Evolutionary conservation across 2,329 filamentous ascomycete species (phyloP).

Genomic region (Pyricularia pennisetigena): DNA sequence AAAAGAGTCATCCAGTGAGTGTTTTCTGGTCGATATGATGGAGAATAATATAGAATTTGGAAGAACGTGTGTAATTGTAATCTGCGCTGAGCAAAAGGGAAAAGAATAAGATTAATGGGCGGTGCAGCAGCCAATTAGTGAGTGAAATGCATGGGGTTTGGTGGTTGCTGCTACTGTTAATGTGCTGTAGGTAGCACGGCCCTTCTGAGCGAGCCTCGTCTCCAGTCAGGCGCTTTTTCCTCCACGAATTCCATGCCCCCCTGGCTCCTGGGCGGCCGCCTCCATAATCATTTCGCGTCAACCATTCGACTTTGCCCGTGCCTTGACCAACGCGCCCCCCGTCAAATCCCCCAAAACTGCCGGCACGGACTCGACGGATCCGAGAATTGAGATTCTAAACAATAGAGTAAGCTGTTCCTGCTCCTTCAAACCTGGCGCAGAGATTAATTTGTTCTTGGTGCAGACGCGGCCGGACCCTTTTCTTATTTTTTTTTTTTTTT

Average conservation of each 20-base stretch:
- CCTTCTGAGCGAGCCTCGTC: not conserved
- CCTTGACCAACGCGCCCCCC: not conserved
- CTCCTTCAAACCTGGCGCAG: not conserved
- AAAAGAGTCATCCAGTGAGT: not conserved
- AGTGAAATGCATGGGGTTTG: not conserved
- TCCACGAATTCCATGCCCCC: not conserved
- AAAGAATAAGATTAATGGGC: not conserved
- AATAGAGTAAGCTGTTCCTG: not conserved
- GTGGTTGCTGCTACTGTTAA: not conserved
- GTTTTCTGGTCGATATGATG: not conserved
- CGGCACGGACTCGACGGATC: not conserved
- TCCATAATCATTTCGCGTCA: slow-evolving; percentile 1
- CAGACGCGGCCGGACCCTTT: not conserved
- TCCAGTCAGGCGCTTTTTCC: not conserved
- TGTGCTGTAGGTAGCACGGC: not conserved
- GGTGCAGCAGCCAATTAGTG: not conserved
- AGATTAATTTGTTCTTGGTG: not conserved
- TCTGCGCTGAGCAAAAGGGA: not conserved
- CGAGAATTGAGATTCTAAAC: not conserved
- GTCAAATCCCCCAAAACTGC: not conserved
- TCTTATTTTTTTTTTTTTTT: not conserved
- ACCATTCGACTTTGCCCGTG: not conserved
- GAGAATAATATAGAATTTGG: not conserved
- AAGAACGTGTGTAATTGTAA: too few relatives aligned
- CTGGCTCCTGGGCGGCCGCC: not conserved